A percentile compares a stretch with the other conserved stretches of the same genome.
Evolutionary conservation across 2,329 filamentous ascomycete genomes (phyloP).

Genomic region (Sarocladium oryzae): DNA sequence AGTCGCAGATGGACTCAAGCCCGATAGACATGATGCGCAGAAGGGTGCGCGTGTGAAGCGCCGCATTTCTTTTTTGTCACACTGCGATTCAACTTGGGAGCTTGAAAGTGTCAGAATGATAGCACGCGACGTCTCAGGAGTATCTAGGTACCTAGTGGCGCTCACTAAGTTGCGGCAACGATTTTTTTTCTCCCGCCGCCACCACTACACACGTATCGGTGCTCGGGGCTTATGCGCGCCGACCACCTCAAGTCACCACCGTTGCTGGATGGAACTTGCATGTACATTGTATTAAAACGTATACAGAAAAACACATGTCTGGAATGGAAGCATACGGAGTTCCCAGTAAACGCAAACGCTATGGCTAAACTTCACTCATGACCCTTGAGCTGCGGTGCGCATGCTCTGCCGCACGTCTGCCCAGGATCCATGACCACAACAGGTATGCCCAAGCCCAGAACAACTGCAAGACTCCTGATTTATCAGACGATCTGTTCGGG

Average conservation of each 20-base stretch:
- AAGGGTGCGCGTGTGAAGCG: constrained; percentile 11
- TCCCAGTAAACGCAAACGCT: neutral
- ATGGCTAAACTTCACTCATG: neutral
- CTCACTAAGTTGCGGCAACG: too few relatives aligned
- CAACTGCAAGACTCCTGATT: neutral
- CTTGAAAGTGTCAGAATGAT: neutral
- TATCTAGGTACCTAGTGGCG: too few relatives aligned
- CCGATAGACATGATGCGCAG: constrained; percentile 18
- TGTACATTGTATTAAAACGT: too few relatives aligned
- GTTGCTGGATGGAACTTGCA: too few relatives aligned
- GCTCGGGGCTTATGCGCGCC: neutral
- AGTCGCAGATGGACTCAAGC: constrained; percentile 11
- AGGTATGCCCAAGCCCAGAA: constrained; percentile 6
- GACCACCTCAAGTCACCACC: neutral
- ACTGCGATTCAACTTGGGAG: neutral
- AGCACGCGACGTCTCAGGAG: constrained; percentile 4
- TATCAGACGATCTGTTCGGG: constrained; percentile 10
- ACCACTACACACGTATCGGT: neutral
- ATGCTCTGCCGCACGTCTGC: too few relatives aligned
- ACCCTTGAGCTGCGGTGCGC: neutral
- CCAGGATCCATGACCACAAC: neutral
- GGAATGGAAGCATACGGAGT: too few relatives aligned
- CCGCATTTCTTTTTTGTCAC: constrained; percentile 5
- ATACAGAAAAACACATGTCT: too few relatives aligned
- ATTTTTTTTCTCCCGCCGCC: constrained; percentile 2